Evolutionary conservation across 208 protist genomes (phyloP), one percentile per base, ranked within the genome.

Genomic region (Trichomonas tenax): DNA sequence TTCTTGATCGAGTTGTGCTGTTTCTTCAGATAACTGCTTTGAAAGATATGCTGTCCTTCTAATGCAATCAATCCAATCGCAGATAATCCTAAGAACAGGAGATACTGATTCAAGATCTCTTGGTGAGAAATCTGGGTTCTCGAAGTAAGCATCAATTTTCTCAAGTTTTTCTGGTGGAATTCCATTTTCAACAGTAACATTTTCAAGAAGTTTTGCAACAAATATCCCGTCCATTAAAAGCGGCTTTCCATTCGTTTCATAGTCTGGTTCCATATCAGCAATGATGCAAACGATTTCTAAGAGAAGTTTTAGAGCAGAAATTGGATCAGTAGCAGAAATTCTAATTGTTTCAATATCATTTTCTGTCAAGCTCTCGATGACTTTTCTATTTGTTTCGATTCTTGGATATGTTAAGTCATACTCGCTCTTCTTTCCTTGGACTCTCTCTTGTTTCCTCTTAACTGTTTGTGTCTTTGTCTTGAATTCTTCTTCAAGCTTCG

Each of bases 271-370:
- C 14, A 48, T 48, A 51, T 93, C 44, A 34, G 44, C 17, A 51
- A 93, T 34, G 4, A 93, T 93, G 44, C 86, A 93, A 10, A 93
- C 17, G 21, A 93, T 41, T 58, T 93, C 86, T 15, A 93, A 21
- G 26, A 93, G 26, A 10, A 93, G 31, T 51, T 93, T 93, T 26
- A 93, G 31, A 10, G 86, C 1, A 40, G 40, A 0, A 40, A 44
- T 48, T 34, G 86, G 44, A 38, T 93, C 44, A 51, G 41, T 26
- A 51, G 40, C 44, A 38, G 41, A 41, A 51, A 93, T 93, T 51
- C 86, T 41, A 6, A 93, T 93, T 2, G 40, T 93, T 93, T 93
- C 44, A 38, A 93, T 51, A 38, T 93, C 86, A 93, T 93, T 93
- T 51, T n/a, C 26, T 38, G 11, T n/a, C 6, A 93, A n/a, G n/a